These are phyloP conservation scores for Vitis hybrid DNA, from an alignment of 177 flowering plant genomes.

Conservation along the genomic window DNA sequence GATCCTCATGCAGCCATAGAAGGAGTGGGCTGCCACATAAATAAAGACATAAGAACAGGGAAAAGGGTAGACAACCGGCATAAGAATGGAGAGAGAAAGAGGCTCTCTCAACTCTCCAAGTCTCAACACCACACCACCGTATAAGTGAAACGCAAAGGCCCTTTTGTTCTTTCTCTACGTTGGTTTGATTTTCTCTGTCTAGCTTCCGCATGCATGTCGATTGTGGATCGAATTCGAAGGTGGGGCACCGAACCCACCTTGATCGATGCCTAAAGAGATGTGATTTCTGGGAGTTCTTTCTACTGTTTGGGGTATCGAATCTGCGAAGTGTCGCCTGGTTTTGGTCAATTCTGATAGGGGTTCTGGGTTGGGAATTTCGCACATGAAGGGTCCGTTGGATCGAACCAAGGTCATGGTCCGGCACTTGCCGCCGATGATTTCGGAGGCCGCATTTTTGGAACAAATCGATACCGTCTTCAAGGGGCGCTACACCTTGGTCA, in stretches of 20 bases:
- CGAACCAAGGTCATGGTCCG: slow-evolving; percentile 90
- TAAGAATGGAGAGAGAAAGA: background rate
- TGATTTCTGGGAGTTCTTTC: slow-evolving; percentile 5
- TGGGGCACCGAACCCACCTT: slow-evolving; percentile 14
- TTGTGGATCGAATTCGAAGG: slow-evolving; percentile 11
- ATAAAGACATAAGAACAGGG: too few relatives aligned
- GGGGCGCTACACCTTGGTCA: slow-evolving; percentile 67
- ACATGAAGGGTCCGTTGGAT: slow-evolving; percentile 73
- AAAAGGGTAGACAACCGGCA: too few relatives aligned
- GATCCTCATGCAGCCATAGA: too few relatives aligned
- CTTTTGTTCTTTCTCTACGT: background rate
- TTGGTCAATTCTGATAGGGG: background rate
- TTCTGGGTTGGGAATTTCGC: background rate
- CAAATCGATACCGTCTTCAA: slow-evolving; percentile 62
- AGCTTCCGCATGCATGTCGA: slow-evolving; percentile 13
- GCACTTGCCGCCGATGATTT: slow-evolving; percentile 79
- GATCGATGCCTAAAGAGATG: slow-evolving; percentile 14
- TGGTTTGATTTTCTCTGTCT: slow-evolving; percentile 4
- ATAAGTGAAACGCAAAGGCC: too few relatives aligned
- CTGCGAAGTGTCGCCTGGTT: too few relatives aligned
- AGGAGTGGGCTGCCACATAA: too few relatives aligned
- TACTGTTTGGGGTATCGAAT: background rate
- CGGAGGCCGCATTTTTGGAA: slow-evolving; percentile 56
- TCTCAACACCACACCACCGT: background rate
- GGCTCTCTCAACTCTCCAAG: background rate